Evolutionary conservation across 1,284 basidiomycete species (phyloP), one percentile per base, ranked within the genome.

Genomic region (Boletus holoroseus): DNA sequence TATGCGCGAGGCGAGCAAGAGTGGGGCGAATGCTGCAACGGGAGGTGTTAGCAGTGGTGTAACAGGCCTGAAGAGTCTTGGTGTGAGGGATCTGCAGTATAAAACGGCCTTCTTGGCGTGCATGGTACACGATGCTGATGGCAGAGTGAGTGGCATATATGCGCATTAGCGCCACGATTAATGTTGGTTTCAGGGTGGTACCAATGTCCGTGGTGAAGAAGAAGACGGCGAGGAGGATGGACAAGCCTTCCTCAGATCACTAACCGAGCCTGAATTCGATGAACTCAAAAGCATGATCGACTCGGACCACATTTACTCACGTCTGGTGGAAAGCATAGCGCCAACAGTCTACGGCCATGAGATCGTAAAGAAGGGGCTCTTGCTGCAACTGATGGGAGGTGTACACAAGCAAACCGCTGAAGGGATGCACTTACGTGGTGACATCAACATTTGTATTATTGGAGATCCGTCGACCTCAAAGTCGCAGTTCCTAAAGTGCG

Each of bases 301-400:
- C 60, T 83, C 85, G 0, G 89, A 94, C 49, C 87, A 96, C 68
- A 98, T 99, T 62, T 99, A 99, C 68, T 85, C 88, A 15, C 83
- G 93, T 15, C 76, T 99, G 5, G 95, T 99, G 16, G 84, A 88
- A 62, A 94, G 90, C 63, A 96, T 99, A 55, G 96, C 96, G 2
- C 96, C 96, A 1, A 98, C 96, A 0, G 95, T 99, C 1, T 99
- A 98, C 62, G 95, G 94, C 0, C 94, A 97, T 68, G 94, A 98
- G 64, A 94, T 97, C 49, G 94, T 97, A 61, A 99, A 99, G 75
- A 99, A 99, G 70, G 96, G 96, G 8, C 79, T 99, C 34, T 73
- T 99, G n/a, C 77, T 99, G 12, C 96, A 99, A 67, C 81, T 99
- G 38, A 93, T 99, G 91, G 95, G 96, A n/a, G 96, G 96, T 39